Evolutionary conservation across 257 asterid species (phyloP).

Genomic region (Cordia subcordata): DNA sequence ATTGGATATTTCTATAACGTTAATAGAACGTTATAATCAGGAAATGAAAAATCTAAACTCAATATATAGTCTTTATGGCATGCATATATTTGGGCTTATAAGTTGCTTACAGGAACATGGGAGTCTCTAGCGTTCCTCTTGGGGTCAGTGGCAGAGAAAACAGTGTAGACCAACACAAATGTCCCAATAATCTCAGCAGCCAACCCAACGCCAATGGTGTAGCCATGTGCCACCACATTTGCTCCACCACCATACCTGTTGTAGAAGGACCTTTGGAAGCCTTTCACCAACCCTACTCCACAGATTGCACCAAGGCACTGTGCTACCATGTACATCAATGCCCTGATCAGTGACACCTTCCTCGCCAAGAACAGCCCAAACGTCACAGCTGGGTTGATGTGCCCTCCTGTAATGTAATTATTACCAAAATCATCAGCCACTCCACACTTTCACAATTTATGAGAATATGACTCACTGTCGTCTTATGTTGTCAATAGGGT

Average conservation of each 20-base stretch:
- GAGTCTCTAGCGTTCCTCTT: constrained; percentile 55
- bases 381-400: constrained; percentile 51
- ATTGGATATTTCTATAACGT: too few relatives aligned
- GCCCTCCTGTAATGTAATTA: constrained; percentile 26
- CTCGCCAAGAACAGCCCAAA: constrained; percentile 44
- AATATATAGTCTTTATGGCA: too few relatives aligned
- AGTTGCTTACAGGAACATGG: constrained; percentile 14
- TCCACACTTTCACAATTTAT: too few relatives aligned
- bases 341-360: constrained; percentile 41
- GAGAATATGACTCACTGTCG: too few relatives aligned
- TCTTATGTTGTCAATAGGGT: too few relatives aligned
- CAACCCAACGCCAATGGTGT: constrained; percentile 40
- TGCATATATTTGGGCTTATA: too few relatives aligned
- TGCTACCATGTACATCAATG: constrained; percentile 41
- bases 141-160: constrained; percentile 50
- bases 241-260: constrained; percentile 41
- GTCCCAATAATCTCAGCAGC: constrained; percentile 50
- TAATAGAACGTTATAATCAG: too few relatives aligned
- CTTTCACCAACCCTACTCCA: constrained; percentile 44
- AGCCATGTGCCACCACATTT: constrained; percentile 22
- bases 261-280: constrained; percentile 31
- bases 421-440: too few relatives aligned
- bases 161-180: constrained; percentile 46
- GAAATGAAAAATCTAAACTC: too few relatives aligned
- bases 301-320: constrained; percentile 51